Evolutionary conservation across 805 yeast species (phyloP).

Genomic region (Starmerella apis): DNA sequence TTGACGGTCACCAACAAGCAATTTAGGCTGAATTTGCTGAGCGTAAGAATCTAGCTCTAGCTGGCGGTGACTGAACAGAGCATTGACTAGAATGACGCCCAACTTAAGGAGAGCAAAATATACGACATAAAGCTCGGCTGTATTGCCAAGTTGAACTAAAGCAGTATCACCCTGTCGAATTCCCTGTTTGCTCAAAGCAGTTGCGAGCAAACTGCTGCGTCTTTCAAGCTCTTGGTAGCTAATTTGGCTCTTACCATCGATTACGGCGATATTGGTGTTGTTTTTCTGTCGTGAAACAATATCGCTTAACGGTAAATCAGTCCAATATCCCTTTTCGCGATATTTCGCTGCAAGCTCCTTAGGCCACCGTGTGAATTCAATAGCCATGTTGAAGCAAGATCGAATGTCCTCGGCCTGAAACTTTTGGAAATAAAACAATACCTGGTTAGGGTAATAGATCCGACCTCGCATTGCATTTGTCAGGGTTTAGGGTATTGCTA

Average conservation of each 20-base stretch:
- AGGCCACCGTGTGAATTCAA: slow-evolving; percentile 17
- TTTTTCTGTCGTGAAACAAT: slow-evolving; percentile 4
- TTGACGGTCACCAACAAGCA: slow-evolving; percentile 16
- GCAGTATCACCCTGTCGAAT: slow-evolving; percentile 15
- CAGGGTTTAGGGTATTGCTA: neutral
- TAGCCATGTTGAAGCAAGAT: neutral
- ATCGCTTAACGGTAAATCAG: slow-evolving; percentile 11
- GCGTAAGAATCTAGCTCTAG: slow-evolving; percentile 16
- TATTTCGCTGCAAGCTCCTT: slow-evolving; percentile 8
- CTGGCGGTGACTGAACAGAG: slow-evolving; percentile 17
- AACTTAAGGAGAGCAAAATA: slow-evolving; percentile 13
- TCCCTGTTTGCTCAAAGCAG: slow-evolving; percentile 6
- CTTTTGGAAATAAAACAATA: neutral
- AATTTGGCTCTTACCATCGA: slow-evolving; percentile 7
- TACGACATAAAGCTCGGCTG: slow-evolving; percentile 15
- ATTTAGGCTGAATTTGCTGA: slow-evolving; percentile 13
- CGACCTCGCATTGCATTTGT: neutral
- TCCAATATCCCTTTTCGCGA: slow-evolving; percentile 16
- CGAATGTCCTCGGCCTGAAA: neutral
- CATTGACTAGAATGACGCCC: slow-evolving; percentile 17
- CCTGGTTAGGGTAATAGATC: neutral
- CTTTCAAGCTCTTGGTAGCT: slow-evolving; percentile 10
- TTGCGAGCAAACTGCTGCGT: slow-evolving; percentile 1
- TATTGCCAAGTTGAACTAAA: slow-evolving; percentile 16
- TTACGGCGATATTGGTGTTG: slow-evolving; percentile 7